Percentiles rank a stretch among this genome's conserved stretches.
Evolutionary conservation across 1,284 basidiomycete genomes (phyloP).

Genomic region (Blastosporella zonata): DNA sequence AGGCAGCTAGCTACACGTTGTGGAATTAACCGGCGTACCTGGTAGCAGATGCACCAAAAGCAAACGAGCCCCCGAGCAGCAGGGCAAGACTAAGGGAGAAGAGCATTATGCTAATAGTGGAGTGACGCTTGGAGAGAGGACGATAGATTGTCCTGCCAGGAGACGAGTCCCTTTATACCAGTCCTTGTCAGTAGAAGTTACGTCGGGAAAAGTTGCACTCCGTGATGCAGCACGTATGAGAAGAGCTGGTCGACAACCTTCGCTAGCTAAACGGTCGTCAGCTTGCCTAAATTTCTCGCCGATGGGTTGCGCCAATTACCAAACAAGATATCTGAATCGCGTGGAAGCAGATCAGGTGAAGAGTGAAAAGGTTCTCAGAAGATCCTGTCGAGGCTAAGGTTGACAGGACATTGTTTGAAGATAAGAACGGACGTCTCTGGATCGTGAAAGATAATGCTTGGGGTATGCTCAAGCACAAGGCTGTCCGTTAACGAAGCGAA

Average conservation of each 20-base stretch:
- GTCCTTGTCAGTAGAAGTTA: neutral
- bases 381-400: neutral
- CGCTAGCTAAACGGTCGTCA: neutral
- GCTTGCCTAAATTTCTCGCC: neutral
- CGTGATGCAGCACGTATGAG: neutral
- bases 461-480: too few relatives aligned
- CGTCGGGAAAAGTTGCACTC: neutral
- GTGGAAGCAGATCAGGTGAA: neutral
- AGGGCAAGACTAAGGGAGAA: conserved; percentile 8
- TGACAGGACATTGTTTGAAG: neutral
- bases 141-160: neutral
- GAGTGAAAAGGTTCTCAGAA: neutral
- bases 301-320: neutral
- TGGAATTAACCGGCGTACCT: conserved; percentile 7
- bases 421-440: too few relatives aligned
- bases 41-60: conserved; percentile 9
- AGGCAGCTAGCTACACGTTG: too few relatives aligned
- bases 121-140: neutral
- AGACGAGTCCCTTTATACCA: neutral
- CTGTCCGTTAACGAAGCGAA: too few relatives aligned
- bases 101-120: conserved; percentile 10
- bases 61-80: conserved; percentile 12
- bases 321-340: neutral
- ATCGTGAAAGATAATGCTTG: too few relatives aligned
- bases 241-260: neutral